Percentiles rank a stretch among this genome's conserved stretches.
phyloP scores from a whole-genome alignment of 139 green algal genomes.

The Chlorella sp. region DNA sequence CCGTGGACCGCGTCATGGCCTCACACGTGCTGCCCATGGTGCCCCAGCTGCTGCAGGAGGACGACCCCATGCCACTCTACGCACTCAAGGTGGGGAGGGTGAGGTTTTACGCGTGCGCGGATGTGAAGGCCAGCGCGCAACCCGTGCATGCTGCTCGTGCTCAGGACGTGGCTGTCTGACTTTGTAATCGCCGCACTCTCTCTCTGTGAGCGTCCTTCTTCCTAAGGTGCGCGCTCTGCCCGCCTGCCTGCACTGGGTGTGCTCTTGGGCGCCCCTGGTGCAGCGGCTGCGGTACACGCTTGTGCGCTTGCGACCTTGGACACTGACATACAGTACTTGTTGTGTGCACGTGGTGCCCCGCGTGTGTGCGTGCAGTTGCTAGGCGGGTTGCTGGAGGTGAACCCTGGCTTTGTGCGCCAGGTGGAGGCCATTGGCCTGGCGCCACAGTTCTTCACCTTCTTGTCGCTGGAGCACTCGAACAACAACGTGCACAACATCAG shows the following conservation, averaged over 20 bases:
- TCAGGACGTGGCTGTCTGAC: no score
- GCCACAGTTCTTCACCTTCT: slow-evolving; percentile 75
- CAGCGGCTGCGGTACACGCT: no score
- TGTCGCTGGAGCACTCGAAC: slow-evolving; percentile 79
- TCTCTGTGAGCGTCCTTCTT: no score
- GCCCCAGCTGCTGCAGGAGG: slow-evolving; percentile 65
- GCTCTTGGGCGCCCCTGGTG: no score
- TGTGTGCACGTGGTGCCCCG: background rate
- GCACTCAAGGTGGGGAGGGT: slow-evolving; percentile 83
- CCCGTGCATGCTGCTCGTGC: no score
- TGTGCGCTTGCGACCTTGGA: no score
- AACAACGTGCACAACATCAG: slow-evolving; percentile 94
- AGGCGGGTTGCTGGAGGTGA: slow-evolving; percentile 48
- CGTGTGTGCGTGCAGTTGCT: slow-evolving; percentile 33
- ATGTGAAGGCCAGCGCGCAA: no score
- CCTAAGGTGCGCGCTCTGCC: no score
- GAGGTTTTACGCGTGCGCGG: no score
- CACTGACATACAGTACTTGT: no score
- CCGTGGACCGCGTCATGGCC: slow-evolving; percentile 48
- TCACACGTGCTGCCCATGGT: slow-evolving; percentile 70
- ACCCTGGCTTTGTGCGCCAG: slow-evolving; percentile 36
- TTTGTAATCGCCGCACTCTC: no score
- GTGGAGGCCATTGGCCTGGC: slow-evolving; percentile 55
- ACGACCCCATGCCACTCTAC: slow-evolving; percentile 88
- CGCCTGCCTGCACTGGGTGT: no score